Evolutionary conservation across 495 filamentous ascomycete species (phyloP), one percentile per base, ranked within the genome.

Genomic region (Penicillium malachiteum): DNA sequence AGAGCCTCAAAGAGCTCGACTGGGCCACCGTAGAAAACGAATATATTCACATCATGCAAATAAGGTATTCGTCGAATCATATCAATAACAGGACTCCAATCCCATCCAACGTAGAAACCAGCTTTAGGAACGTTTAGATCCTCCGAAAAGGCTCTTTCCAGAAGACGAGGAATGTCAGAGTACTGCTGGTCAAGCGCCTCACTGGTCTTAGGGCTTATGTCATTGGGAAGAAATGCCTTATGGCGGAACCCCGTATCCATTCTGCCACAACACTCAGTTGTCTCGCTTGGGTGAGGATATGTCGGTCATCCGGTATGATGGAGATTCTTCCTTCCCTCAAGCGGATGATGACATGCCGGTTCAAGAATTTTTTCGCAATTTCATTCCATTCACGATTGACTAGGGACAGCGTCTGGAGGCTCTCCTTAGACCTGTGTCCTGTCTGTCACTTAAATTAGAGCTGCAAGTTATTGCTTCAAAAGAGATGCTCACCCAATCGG

Each of bases 401-500:
- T 26, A 45, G 42, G 42, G 16, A 45, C 42, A 45, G 9, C 3
- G 42, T 16, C 26, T 11, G 17, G 4, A 45, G 42, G 42, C 42
- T 45, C 26, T 31, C 26, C 13, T 45, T 45, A 31, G 42, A 45
- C 17, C 26, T 26, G 26, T 45, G 42, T 3, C 42, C 42, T 45
- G 42, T 45, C 42, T 45, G 42, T 45, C 0, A n/a, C n/a, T n/a
- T 45, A 16, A 45, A 45, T 45, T 45, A 45, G 42, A 26, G 16
- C 17, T 45, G 42, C 16, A 45, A 45, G 18, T 45, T 26, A 2
- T 45, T 45, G 26, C 16, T 30, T 45, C 42, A 45, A 13, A 45
- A 45, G 17, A 45, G 42, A 45, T 0, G 42, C 42, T 45, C 42
- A 45, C 42, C 42, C 42, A 45, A 45, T 45, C 42, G 16, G 42